Evolutionary conservation across 805 yeast genomes (phyloP).

Genomic region (Hanseniaspora meyeri): DNA sequence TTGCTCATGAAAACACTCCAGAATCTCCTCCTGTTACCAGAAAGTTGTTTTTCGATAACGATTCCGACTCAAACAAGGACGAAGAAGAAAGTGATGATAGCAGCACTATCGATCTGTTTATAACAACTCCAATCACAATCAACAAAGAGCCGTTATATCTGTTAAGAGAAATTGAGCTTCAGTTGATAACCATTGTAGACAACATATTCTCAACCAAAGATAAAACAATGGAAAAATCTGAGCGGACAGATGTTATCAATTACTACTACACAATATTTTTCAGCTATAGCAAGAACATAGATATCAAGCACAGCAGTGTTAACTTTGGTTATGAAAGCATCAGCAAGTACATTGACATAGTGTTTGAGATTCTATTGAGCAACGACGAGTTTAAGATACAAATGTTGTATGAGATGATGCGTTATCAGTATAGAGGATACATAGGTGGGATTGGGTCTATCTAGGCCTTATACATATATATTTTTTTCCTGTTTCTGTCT

Average conservation of each 20-base stretch:
- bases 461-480: not conserved
- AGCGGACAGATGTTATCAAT: constrained; percentile 1
- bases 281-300: constrained; percentile 12
- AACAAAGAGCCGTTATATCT: constrained; percentile 17
- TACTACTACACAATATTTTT: constrained; percentile 11
- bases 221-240: not conserved
- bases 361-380: constrained; percentile 4
- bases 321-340: constrained; percentile 3
- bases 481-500: not conserved
- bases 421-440: constrained; percentile 1
- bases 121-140: constrained; percentile 18
- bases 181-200: constrained; percentile 12
- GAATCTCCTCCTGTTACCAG: not conserved
- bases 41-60: not conserved
- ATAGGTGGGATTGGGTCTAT: not conserved
- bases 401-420: constrained; percentile 1
- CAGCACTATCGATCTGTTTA: constrained; percentile 15
- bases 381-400: not conserved
- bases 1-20: too few species aligned
- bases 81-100: not conserved
- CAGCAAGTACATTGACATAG: constrained; percentile 3
- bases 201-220: not conserved
- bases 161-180: constrained; percentile 17
- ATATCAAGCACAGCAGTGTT: not conserved
- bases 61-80: not conserved